Base-by-base conservation (phyloP, 495 filamentous ascomycete species). In the Choiromyces venosus region DNA sequence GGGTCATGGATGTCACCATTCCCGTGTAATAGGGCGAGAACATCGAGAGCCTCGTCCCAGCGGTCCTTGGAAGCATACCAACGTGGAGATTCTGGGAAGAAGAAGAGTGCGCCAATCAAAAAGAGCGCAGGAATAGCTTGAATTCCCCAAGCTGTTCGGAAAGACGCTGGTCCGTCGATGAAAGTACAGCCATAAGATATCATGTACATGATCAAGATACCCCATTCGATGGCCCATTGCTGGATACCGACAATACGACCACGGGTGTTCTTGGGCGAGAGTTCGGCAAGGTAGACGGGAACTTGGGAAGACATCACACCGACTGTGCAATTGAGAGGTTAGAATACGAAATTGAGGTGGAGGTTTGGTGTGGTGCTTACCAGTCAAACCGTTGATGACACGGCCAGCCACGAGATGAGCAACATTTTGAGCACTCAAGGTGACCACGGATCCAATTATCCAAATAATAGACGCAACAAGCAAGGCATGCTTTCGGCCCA, bases 151-250 rank as follows among this genome's bases (percentile, higher is more conserved):
- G 91, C 91, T 33, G 92, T 81, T 42, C 91, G 86, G 84, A 91
- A 94, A 36, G 90, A 84, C 3, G 86, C 86, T n/a, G 85, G 80
- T 16, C 86, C 84, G 0, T 84, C 76, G 72, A 95, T 87, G 81
- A 86, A 92, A 36, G 87, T 88, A 82, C 86, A 90, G 19, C 91
- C 93, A 70, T 92, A 95, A 72, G 87, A 92, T 78, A 96, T 89
- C 81, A 87, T 85, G 85, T 90, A 93, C 91, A 93, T 92, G 81
- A 93, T 92, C 73, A 93, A 73, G 74, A 93, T 92, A 80, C 91
- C 91, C 89, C 89, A 92, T 69, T 89, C 92, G 74, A 93, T 92
- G 65, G 91, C 88, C 90, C 91, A 92, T 83, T 92, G 91, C 75
- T 93, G 89, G 73, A 88, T 84, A 42, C 89, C 89, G 39, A 92